Evolutionary conservation across 139 green algal species (phyloP).

Genomic region (Microglena sp.): DNA sequence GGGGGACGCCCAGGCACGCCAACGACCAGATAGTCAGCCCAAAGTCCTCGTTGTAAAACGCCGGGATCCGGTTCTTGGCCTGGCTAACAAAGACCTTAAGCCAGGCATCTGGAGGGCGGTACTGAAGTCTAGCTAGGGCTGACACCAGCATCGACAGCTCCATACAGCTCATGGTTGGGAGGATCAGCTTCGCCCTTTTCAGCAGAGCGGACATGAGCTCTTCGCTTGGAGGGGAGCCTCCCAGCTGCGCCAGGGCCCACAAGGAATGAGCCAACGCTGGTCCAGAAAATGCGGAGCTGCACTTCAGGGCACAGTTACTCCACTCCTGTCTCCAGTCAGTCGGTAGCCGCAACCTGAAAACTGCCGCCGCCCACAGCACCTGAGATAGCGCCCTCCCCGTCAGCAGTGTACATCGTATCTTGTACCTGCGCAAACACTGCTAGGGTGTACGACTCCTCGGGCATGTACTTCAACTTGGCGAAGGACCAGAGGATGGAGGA

Average conservation of each 20-base stretch:
- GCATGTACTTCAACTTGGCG: conserved; percentile 8
- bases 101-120: conserved; percentile 11
- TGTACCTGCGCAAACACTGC: neutral
- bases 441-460: neutral
- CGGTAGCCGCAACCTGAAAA: no score
- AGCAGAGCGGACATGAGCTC: no score
- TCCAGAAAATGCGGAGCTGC: no score
- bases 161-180: neutral
- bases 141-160: neutral
- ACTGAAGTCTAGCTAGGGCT: neutral
- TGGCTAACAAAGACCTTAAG: neutral
- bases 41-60: conserved; percentile 2
- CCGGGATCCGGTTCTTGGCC: neutral
- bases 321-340: no score
- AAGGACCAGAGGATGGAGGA: conserved; percentile 9
- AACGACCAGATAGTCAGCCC: conserved; percentile 1
- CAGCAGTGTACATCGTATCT: neutral
- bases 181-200: neutral
- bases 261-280: no score
- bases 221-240: no score
- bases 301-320: no score
- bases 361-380: conserved; percentile 12
- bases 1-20: neutral
- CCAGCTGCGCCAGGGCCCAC: no score
- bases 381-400: neutral